Percentiles rank a stretch among this genome's conserved stretches.
phyloP scores from a whole-genome alignment of 352 stramenopile genomes.

The Pythium dissotocum region DNA sequence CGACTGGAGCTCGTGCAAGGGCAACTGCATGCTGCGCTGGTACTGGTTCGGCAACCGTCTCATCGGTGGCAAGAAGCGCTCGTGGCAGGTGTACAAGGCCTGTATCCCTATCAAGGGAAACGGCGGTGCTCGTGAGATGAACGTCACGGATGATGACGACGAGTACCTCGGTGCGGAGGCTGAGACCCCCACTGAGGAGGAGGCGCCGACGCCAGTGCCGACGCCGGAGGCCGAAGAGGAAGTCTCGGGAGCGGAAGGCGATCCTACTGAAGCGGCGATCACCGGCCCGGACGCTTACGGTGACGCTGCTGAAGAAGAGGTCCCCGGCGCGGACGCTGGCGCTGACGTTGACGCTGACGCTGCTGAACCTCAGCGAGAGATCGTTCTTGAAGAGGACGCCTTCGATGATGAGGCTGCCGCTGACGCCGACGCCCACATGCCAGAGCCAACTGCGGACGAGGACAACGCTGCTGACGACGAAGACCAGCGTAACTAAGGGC shows the following conservation, averaged over 20 bases:
- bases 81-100: constrained; percentile 64
- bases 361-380: too few species aligned
- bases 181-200: neutral
- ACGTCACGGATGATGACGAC: neutral
- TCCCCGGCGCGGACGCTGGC: too few species aligned
- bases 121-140: neutral
- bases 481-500: too few species aligned
- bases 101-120: constrained; percentile 31
- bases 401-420: too few species aligned
- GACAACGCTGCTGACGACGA: too few species aligned
- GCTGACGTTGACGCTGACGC: too few species aligned
- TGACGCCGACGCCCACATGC: too few species aligned
- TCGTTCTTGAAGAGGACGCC: too few species aligned
- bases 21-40: constrained; percentile 29
- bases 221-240: neutral
- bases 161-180: neutral
- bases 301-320: neutral
- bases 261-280: neutral
- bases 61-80: constrained; percentile 37
- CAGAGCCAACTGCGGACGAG: too few species aligned
- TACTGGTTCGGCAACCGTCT: constrained; percentile 33
- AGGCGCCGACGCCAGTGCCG: neutral
- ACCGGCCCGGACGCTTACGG: neutral
- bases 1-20: constrained; percentile 27
- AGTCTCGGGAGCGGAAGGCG: too few species aligned